Base-by-base conservation (phyloP, 371 early-diverging fungal genomes). In the Mortierella sp. region DNA sequence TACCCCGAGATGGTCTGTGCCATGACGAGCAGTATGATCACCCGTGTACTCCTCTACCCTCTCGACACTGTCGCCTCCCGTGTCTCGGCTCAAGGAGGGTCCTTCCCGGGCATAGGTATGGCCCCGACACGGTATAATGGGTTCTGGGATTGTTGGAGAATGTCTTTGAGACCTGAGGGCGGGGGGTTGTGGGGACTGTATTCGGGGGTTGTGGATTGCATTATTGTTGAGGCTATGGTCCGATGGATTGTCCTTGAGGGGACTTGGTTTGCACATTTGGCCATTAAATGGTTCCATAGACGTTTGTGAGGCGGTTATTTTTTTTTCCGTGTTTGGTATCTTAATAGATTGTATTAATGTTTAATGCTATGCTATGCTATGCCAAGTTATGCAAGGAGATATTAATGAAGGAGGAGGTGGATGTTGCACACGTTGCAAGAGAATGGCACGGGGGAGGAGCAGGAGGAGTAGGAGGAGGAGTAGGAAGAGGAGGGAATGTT, bases 1-100 rank as follows among this genome's bases (percentile, higher is more conserved):
- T 93, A 91, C 74, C 91, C 92, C 8, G 93, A 93, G 76, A 90
- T 93, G 72, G 91, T 89, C 21, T 91, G 90, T 74, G 91, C 91
- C 41, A 88, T 93, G 35, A 83, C 89, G 35, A 91, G 91, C 56
- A 91, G 90, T 70, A 90, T 93, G 70, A 51, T 92, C 12, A 89
- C 91, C 3, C 88, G 92, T 0, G 85, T 89, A 12, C 12, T 91
- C 21, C 88, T 89, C 54, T 92, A 91, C 78, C 93, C 93, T 0
- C 70, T 91, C 0, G 93, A 93, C 65, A 91, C 91, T 0, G 76
- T 93, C 11, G 81, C 91, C 5, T 91, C 90, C 48, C 90, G 90
- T 70, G 84, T 93, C 16, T 90, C 91, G 84, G 77, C 91, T 3
- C 92, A 93, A 72, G 92, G 88, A 27, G 90, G 87, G 16, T 89